These are phyloP conservation scores for Aspergillus nanangensis DNA, from an alignment of 495 filamentous ascomycete species.

Conservation along the genomic window DNA sequence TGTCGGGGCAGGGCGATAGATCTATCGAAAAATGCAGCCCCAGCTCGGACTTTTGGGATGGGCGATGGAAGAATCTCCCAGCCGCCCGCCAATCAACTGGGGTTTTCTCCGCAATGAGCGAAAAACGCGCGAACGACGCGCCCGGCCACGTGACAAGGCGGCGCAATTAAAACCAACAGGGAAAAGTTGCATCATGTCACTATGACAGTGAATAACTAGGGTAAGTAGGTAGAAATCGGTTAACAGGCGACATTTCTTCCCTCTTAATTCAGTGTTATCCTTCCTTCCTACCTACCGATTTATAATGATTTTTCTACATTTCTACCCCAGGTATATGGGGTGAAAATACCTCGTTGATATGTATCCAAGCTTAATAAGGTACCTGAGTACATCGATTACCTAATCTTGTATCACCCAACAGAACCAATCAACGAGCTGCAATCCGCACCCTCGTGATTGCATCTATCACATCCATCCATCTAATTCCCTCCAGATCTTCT, in stretches of 20 bases:
- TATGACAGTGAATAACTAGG: neutral
- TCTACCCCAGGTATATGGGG: no score
- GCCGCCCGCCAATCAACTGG: conserved; percentile 4
- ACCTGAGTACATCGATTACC: no score
- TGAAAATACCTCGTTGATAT: neutral
- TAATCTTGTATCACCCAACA: neutral
- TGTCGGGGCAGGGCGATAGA: neutral
- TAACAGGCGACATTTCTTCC: neutral
- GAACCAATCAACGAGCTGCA: neutral
- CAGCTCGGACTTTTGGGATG: neutral
- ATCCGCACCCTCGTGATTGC: neutral
- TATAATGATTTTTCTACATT: no score
- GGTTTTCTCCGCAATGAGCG: conserved; percentile 12
- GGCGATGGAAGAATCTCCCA: neutral
- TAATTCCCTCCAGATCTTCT: neutral
- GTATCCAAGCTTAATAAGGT: neutral
- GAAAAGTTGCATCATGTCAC: neutral
- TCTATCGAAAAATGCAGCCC: neutral
- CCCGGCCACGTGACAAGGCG: conserved; percentile 18
- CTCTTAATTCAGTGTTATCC: no score
- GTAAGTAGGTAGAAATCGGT: neutral
- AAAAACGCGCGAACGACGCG: conserved; percentile 15
- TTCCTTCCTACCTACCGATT: no score
- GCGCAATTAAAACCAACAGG: conserved; percentile 17
- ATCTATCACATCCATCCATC: neutral